Base-by-base conservation (phyloP, 768 basidiomycete genomes). In the Mycena galopus region DNA sequence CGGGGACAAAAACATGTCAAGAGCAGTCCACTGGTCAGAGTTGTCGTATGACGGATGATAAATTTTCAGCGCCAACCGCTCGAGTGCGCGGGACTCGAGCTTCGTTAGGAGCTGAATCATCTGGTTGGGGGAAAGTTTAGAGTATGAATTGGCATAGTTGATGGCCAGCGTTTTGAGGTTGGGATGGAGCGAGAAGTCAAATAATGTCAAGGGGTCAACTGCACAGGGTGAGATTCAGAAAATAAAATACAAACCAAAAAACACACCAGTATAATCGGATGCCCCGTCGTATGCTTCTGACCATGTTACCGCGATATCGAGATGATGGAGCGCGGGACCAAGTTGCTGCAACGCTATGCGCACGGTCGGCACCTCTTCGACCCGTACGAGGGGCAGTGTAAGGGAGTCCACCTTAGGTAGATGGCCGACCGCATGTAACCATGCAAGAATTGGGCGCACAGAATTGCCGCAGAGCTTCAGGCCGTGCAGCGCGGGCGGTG, bases 81-180 rank as follows among this genome's bases (percentile, higher is more conserved):
- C 53, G 5, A 65, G 64, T 21, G 33, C 23, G 3, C 53, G 63
- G 8, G 50, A 21, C 7, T 42, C 35, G 14, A 65, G 64, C 12
- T 11, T 53, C 6, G 32, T 37, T 19, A 65, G 8, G 23, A 56
- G 8, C 4, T 17, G 33, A 2, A 56, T 42, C 23, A 65, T 9
- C 33, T 14, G 33, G 16, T 37, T 3, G 9, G 50, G 53, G 23
- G 30, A 32, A 16, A 8, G 4, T 3, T 12, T 21, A 3, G 1
- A 3, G 30, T 7, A 14, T 2, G 11, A 3, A 19, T 19, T 11
- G 5, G 8, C 9, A 21, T 53, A 33, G 64, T 17, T 23, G 17
- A 65, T 39, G 19, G 17, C n/a, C 8, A 65, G 25, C 2, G 64
- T 56, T 30, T 29, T 56, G 25, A 65, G 53, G 37, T 65, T 65